A percentile compares a stretch with the other conserved stretches of the same genome.
phyloP scores from a whole-genome alignment of 306 rosid species.

The Castanopsis chinensis region DNA sequence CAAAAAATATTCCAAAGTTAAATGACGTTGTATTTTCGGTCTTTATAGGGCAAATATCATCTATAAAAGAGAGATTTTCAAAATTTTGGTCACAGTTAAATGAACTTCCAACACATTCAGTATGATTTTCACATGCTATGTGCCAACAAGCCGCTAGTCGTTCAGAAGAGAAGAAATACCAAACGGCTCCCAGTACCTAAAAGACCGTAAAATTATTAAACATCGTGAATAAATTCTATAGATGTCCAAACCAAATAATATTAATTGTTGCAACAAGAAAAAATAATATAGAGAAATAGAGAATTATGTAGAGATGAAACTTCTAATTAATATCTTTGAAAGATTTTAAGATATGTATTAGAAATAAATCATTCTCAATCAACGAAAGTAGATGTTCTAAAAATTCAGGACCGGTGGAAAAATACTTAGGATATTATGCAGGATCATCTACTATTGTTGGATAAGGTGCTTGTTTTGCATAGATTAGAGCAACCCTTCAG shows the following conservation, averaged over 20 bases:
- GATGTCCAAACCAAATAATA: neutral
- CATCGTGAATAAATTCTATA: slow-evolving; percentile 23
- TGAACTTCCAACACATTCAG: slow-evolving; percentile 28
- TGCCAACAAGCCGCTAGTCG: slow-evolving; percentile 86
- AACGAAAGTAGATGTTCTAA: too few species aligned
- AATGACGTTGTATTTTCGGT: slow-evolving; percentile 31
- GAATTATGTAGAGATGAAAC: too few species aligned
- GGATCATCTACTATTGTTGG: too few species aligned
- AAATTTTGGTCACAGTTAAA: slow-evolving; percentile 50
- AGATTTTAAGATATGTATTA: too few species aligned
- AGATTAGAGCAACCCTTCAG: too few species aligned
- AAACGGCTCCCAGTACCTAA: slow-evolving; percentile 83
- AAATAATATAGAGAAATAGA: too few species aligned
- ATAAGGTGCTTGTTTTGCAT: too few species aligned
- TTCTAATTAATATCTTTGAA: too few species aligned
- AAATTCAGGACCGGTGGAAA: too few species aligned
- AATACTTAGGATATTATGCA: too few species aligned
- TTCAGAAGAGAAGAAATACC: slow-evolving; percentile 78
- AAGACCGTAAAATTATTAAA: slow-evolving; percentile 23
- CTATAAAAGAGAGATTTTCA: slow-evolving; percentile 32
- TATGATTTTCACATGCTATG: slow-evolving; percentile 39
- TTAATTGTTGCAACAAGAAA: too few species aligned
- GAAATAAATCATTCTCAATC: too few species aligned
- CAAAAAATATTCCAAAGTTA: slow-evolving; percentile 82
- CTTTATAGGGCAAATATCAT: slow-evolving; percentile 59